Percentiles rank a stretch among this genome's conserved stretches.
Evolutionary conservation across 1,139 yeast species (phyloP).

Genomic region (Pichia sp.): DNA sequence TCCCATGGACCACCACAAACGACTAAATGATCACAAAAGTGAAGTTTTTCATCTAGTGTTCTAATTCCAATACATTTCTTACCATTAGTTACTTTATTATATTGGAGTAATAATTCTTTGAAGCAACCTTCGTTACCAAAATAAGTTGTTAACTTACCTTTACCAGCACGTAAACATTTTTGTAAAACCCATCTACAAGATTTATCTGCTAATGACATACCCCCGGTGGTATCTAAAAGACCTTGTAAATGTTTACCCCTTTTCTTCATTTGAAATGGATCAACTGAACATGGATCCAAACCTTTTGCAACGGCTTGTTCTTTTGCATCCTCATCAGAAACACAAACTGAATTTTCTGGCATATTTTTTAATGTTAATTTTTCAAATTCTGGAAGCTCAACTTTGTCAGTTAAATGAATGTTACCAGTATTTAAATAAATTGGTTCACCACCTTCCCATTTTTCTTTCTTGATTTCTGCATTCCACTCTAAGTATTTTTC

Average conservation of each 20-base stretch:
- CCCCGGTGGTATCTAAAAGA: conserved; percentile 32
- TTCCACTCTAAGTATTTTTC: conserved; percentile 33
- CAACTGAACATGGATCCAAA: conserved; percentile 18
- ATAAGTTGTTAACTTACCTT: conserved; percentile 15
- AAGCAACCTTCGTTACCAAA: conserved; percentile 19
- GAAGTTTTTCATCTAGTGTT: conserved; percentile 29
- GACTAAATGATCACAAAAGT: conserved; percentile 32
- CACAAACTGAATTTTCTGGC: conserved; percentile 18
- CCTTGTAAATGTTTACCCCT: conserved; percentile 22
- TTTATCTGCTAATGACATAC: conserved; percentile 33
- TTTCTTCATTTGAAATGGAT: conserved; percentile 20
- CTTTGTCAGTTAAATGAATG: conserved; percentile 22
- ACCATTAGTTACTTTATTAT: neutral
- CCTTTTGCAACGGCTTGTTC: conserved; percentile 12
- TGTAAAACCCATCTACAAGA: conserved; percentile 30
- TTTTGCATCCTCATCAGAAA: conserved; percentile 16
- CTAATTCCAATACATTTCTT: conserved; percentile 26
- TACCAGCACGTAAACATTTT: conserved; percentile 12
- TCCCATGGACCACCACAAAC: conserved; percentile 39
- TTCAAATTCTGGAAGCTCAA: conserved; percentile 22
- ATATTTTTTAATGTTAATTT: conserved; percentile 17
- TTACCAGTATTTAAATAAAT: conserved; percentile 26
- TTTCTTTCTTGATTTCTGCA: conserved; percentile 18
- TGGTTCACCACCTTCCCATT: conserved; percentile 21
- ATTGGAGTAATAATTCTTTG: conserved; percentile 12